These are phyloP conservation scores for Schwanniomyces etchellsii DNA, from an alignment of 1,139 yeast species.

Conservation along the genomic window DNA sequence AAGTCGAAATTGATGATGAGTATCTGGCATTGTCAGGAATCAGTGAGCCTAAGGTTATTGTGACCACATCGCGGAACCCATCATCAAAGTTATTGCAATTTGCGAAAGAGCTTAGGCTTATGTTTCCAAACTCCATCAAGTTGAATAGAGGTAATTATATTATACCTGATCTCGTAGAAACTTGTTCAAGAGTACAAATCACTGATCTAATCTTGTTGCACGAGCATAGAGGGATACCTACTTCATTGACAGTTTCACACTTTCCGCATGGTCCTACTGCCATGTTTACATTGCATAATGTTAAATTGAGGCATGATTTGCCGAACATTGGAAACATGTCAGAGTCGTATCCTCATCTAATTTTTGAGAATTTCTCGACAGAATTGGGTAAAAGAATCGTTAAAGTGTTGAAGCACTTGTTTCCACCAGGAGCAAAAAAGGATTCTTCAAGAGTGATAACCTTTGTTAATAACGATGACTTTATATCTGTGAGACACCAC, in stretches of 20 bases:
- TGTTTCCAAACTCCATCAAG: conserved; percentile 86
- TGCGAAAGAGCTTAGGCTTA: conserved; percentile 82
- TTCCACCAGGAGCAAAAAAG: conserved; percentile 95
- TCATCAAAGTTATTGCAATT: conserved; percentile 80
- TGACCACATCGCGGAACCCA: conserved; percentile 93
- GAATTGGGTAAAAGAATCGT: conserved; percentile 80
- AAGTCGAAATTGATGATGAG: conserved; percentile 74
- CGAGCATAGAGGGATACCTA: conserved; percentile 98
- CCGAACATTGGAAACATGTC: conserved; percentile 80
- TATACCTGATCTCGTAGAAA: conserved; percentile 76
- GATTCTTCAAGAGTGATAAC: conserved; percentile 87
- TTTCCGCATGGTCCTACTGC: conserved; percentile 99
- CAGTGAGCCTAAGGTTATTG: conserved; percentile 85
- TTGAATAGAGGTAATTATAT: conserved; percentile 91
- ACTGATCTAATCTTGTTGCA: conserved; percentile 83
- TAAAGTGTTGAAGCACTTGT: conserved; percentile 76
- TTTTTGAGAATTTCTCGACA: conserved; percentile 87
- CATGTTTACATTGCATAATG: conserved; percentile 89
- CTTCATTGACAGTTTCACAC: conserved; percentile 86
- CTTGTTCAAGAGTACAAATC: conserved; percentile 65
- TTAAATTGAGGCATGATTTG: conserved; percentile 88
- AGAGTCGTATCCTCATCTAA: conserved; percentile 89
- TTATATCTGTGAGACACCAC: conserved; percentile 90
- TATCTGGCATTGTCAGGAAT: conserved; percentile 84
- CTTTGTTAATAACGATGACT: conserved; percentile 86